Percentiles rank a stretch among this genome's conserved stretches.
These are phyloP conservation scores for Euptelea pleiosperma DNA, from an alignment of 164 flowering plant genomes.

Conservation along the genomic window DNA sequence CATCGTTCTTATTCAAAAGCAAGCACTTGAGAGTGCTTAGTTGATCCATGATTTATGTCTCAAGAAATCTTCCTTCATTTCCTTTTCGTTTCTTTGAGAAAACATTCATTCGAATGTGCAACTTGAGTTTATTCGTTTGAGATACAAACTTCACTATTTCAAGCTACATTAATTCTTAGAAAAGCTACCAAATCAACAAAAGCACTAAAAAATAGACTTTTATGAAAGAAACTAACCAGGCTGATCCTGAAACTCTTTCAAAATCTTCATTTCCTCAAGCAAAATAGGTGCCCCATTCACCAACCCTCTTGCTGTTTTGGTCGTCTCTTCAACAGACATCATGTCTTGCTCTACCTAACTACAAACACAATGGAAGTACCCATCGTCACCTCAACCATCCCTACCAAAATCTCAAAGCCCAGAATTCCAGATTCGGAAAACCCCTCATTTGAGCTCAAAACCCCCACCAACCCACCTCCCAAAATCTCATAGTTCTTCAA, in stretches of 20 bases:
- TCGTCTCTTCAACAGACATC: slow-evolving; percentile 42
- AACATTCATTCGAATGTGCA: background rate
- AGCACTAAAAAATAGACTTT: background rate
- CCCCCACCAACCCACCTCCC: background rate
- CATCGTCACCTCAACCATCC: slow-evolving; percentile 12
- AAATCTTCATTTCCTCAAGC: slow-evolving; percentile 68
- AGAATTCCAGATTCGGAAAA: slow-evolving; percentile 9
- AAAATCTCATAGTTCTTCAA: background rate
- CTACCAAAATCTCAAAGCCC: slow-evolving; percentile 1
- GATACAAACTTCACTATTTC: background rate
- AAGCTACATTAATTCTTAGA: background rate
- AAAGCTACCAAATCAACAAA: background rate
- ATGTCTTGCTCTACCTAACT: background rate
- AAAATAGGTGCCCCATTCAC: slow-evolving; percentile 33
- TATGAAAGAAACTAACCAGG: slow-evolving; percentile 45
- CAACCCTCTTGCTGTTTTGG: slow-evolving; percentile 38
- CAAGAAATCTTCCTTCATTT: no score
- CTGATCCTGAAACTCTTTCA: slow-evolving; percentile 70
- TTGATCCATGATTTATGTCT: no score
- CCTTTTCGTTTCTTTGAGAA: no score
- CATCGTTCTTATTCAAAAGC: no score
- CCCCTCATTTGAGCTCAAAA: background rate
- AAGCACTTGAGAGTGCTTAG: no score
- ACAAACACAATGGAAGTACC: slow-evolving; percentile 8
- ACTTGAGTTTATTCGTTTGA: background rate